These are phyloP conservation scores for Neurospora sp. DNA, from an alignment of 2,329 filamentous ascomycete species.

Conservation along the genomic window DNA sequence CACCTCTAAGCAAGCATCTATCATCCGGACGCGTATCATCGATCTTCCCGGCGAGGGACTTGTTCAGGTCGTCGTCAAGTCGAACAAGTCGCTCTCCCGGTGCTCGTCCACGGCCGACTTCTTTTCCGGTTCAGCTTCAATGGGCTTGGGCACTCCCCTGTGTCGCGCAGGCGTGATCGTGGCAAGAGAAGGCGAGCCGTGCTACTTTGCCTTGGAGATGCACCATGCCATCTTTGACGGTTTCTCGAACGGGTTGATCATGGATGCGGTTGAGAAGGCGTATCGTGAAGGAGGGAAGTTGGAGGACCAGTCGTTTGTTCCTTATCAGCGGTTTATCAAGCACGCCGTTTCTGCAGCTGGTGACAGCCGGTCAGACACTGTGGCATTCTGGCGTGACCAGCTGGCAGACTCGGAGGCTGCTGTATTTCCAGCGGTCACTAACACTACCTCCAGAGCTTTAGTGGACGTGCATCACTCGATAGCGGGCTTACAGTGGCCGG, in stretches of 20 bases:
- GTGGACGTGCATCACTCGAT: background rate
- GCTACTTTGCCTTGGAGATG: slow-evolving; percentile 5
- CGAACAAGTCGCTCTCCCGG: background rate
- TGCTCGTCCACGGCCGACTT: background rate
- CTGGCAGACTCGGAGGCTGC: background rate
- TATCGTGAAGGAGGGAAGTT: background rate
- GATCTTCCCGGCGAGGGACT: slow-evolving; percentile 3
- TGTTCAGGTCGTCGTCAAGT: slow-evolving; percentile 2
- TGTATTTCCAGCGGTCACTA: background rate
- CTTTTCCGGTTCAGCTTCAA: background rate
- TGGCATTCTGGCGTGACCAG: background rate
- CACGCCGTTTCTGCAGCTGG: background rate
- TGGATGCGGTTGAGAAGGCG: background rate
- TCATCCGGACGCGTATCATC: slow-evolving; percentile 4
- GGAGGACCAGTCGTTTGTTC: background rate
- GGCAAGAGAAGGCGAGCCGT: background rate
- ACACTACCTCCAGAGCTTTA: background rate
- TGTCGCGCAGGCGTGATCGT: slow-evolving; percentile 2
- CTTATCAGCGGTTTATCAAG: background rate
- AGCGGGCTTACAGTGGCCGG: background rate
- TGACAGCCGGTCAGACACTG: background rate
- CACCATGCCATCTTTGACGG: slow-evolving; percentile 9
- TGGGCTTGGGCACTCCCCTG: slow-evolving; percentile 5
- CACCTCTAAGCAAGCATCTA: background rate
- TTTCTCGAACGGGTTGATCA: background rate